A percentile compares a stretch with the other conserved stretches of the same genome.
These are phyloP conservation scores for Copromyces sp. DNA, from an alignment of 495 filamentous ascomycete genomes.

Conservation along the genomic window DNA sequence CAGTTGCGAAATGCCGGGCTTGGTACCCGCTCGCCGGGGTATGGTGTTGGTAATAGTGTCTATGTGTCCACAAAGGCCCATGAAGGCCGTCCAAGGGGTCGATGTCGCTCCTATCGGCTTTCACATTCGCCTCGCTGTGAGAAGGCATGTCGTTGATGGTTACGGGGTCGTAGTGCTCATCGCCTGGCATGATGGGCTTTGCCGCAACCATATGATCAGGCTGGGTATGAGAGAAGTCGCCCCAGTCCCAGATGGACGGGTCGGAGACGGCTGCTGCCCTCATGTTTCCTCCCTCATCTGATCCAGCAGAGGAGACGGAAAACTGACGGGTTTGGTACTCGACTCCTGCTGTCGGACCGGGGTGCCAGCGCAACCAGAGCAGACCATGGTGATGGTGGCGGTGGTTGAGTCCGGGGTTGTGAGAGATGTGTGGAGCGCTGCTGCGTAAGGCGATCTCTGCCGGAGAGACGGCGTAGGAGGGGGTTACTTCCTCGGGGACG, in stretches of 20 bases:
- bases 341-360: neutral
- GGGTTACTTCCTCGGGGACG: neutral
- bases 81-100: constrained; percentile 5
- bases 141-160: constrained; percentile 19
- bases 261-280: neutral
- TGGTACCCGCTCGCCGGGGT: neutral
- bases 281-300: neutral
- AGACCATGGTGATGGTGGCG: neutral
- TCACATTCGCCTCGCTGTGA: constrained; percentile 19
- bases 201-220: neutral
- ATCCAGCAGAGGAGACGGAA: neutral
- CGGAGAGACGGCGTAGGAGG: neutral
- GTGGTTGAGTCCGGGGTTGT: too few species aligned
- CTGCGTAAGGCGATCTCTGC: neutral
- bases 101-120: constrained; percentile 16
- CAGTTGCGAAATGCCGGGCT: too few species aligned
- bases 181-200: neutral
- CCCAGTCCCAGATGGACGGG: neutral
- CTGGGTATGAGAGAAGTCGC: neutral
- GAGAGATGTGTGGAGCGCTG: too few species aligned
- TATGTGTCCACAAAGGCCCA: too few species aligned
- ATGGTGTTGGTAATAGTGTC: too few species aligned
- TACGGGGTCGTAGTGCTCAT: neutral
- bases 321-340: neutral
- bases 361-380: neutral